Evolutionary conservation across 202 grass and related monocot genomes (phyloP).

Genomic region (Schoenoplectus triqueter): DNA sequence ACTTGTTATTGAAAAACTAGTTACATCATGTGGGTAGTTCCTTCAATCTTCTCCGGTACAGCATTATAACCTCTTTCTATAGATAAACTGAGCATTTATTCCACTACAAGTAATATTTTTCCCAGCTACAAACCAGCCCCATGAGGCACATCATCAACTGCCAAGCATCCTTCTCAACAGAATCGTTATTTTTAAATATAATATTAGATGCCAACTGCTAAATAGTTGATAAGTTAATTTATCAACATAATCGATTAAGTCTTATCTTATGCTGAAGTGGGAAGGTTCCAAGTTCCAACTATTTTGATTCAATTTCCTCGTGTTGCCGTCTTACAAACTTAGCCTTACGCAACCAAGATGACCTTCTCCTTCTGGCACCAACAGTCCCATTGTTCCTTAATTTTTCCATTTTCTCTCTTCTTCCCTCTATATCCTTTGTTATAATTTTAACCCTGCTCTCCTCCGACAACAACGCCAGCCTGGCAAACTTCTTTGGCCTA

Average conservation of each 20-base stretch:
- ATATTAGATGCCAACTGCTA: not conserved
- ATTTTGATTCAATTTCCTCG: slow-evolving; percentile 45
- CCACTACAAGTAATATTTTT: not conserved
- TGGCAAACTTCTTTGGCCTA: slow-evolving; percentile 93
- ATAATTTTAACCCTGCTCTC: slow-evolving; percentile 79
- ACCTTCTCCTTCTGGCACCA: slow-evolving; percentile 50
- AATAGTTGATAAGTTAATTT: not conserved
- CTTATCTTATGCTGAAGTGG: not conserved
- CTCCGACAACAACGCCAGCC: slow-evolving; percentile 73
- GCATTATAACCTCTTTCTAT: not conserved
- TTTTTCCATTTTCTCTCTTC: slow-evolving; percentile 69
- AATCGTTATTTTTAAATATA: not conserved
- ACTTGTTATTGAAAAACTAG: not conserved
- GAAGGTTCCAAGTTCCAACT: slow-evolving; percentile 35
- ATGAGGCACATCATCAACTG: not conserved
- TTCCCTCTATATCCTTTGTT: slow-evolving; percentile 72
- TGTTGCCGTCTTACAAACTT: slow-evolving; percentile 67
- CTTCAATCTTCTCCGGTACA: not conserved
- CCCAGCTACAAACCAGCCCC: not conserved
- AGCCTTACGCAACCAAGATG: slow-evolving; percentile 40
- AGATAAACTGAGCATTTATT: no score
- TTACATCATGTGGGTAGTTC: not conserved
- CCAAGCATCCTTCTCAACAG: not conserved
- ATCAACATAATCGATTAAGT: not conserved
- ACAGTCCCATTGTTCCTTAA: slow-evolving; percentile 54